Base-by-base conservation (phyloP, 345 rosid species). In the Pistacia vera region DNA sequence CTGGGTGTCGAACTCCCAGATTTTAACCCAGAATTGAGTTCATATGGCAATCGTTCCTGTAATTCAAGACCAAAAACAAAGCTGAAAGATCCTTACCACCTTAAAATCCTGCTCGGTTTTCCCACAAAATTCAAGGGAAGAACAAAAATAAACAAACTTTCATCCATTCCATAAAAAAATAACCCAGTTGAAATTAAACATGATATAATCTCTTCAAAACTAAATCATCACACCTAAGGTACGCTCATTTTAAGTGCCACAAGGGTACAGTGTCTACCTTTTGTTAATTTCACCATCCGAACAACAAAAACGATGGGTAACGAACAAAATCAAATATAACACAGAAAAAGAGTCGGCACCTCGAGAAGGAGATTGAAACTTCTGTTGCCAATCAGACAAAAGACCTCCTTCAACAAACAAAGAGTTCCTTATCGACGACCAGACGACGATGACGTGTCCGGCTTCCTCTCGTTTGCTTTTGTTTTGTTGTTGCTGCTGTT, bases 321-420 rank as follows among this genome's bases (percentile, higher is more conserved):
- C 11, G 4, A 54, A 69, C 9, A 69, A 52, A 36, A 33, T 28
- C 17, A 70, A 36, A 17, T 0, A 36, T 22, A 52, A 10, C 11
- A 46, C 44, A 8, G 10, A 55, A 0, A 54, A 20, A 28, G 35
- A 17, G 30, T 38, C 9, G 54, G 73, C 14, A 82, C 91, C 91
- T 75, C 81, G 77, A 61, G 86, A 67, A 20, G 85, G 83, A 8
- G 81, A 61, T 11, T 10, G 59, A 38, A 38, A 49, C 41, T 55
- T 64, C 74, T 58, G 80, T 25, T 81, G 77, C 91, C 94, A 91
- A 79, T 94, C 97, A 1, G 91, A 84, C 76, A 94, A 81, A 63
- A 82, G 65, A 17, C 97, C 98, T 36, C 97, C 98, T 51, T 92
- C 97, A 0, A 91, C 91, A 61, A 94, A 94, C 67, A 88, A 83